Evolutionary conservation across 2,329 filamentous ascomycete genomes (phyloP).

Genomic region (Cladosporium sp.): DNA sequence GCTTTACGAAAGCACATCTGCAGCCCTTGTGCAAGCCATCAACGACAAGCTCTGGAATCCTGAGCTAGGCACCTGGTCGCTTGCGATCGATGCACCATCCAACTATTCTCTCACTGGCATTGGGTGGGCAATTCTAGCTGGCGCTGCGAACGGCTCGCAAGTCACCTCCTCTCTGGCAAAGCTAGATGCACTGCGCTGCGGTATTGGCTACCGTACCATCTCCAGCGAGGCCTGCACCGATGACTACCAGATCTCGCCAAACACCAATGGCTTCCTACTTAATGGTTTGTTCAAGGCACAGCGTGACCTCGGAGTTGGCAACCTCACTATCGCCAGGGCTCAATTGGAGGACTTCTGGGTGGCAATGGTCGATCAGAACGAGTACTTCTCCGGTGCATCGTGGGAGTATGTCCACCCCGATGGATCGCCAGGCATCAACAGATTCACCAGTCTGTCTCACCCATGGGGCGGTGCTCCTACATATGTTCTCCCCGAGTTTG

Average conservation of each 20-base stretch:
- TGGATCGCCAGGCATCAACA: constrained; percentile 44
- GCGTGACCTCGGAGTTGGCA: constrained; percentile 29
- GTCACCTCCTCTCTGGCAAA: constrained; percentile 36
- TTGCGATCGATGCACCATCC: constrained; percentile 29
- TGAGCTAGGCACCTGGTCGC: constrained; percentile 37
- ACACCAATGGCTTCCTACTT: constrained; percentile 51
- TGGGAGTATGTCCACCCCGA: constrained; percentile 51
- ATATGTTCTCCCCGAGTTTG: constrained; percentile 46
- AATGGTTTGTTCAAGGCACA: constrained; percentile 39
- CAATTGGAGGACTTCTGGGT: constrained; percentile 46
- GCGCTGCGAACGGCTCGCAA: constrained; percentile 39
- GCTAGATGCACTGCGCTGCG: constrained; percentile 37
- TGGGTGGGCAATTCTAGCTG: constrained; percentile 40
- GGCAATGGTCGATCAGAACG: constrained; percentile 44
- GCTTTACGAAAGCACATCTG: constrained; percentile 30
- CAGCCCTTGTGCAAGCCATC: constrained; percentile 31
- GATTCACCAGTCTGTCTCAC: constrained; percentile 49
- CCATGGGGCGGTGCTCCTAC: constrained; percentile 52
- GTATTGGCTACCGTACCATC: constrained; percentile 42
- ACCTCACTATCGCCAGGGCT: constrained; percentile 31
- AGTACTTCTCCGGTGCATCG: constrained; percentile 43
- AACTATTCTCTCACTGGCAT: constrained; percentile 41
- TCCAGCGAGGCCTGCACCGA: constrained; percentile 29
- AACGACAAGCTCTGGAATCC: constrained; percentile 41
- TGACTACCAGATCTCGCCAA: constrained; percentile 45